phyloP scores from a whole-genome alignment of 225 moss, liverwort and hornwort genomes.

The Takakia lepidozioides region DNA sequence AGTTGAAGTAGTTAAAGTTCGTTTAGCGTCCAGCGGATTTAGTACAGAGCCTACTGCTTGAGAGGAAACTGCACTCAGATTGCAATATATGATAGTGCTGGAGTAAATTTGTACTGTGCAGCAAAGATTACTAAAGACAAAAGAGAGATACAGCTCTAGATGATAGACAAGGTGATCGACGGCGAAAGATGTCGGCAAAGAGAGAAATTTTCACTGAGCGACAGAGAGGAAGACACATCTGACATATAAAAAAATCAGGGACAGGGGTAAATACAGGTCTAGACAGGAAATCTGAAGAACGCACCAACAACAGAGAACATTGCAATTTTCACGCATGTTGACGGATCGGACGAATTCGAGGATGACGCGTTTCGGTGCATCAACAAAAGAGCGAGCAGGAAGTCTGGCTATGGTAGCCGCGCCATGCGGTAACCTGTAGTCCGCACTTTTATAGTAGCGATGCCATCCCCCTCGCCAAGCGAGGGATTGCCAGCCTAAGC shows the following conservation, averaged over 20 bases:
- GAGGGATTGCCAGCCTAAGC: conserved; percentile 35
- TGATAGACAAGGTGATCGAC: no score
- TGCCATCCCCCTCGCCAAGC: conserved; percentile 49
- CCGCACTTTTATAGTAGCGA: conserved; percentile 36
- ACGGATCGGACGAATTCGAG: conserved; percentile 49
- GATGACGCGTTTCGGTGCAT: conserved; percentile 45
- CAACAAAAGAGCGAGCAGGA: conserved; percentile 45
- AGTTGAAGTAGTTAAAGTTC: no score
- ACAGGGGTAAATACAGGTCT: neutral
- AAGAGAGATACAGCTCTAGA: no score
- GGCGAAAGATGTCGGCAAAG: neutral
- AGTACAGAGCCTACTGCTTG: no score
- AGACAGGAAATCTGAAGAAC: neutral
- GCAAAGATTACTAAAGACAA: no score
- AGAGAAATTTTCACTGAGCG: neutral
- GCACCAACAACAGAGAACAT: conserved; percentile 55
- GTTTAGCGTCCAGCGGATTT: no score
- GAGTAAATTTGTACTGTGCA: no score
- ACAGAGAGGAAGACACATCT: neutral
- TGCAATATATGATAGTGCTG: no score
- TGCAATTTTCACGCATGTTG: conserved; percentile 44
- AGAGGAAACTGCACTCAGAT: no score
- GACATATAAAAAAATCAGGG: neutral
- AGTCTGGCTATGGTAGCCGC: conserved; percentile 41
- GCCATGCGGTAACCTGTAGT: conserved; percentile 27